Percentiles rank a stretch among this genome's conserved stretches.
These are phyloP conservation scores for Lippia alba DNA, from an alignment of 305 asterid species.

Conservation along the genomic window DNA sequence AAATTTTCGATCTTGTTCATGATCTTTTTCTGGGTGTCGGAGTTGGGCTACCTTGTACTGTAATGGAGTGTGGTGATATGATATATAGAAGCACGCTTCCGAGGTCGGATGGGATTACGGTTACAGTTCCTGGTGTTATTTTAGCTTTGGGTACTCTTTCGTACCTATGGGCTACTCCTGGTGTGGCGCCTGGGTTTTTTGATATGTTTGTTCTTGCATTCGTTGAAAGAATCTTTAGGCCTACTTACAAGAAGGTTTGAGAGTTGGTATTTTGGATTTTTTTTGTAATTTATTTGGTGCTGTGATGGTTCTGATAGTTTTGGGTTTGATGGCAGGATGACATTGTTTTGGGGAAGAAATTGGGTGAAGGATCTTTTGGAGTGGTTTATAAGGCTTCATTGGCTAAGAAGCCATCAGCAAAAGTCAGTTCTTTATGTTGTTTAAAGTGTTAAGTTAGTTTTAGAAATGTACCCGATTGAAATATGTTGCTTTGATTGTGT, in stretches of 20 bases:
- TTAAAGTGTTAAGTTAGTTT: neutral
- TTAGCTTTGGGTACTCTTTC: conserved; percentile 87
- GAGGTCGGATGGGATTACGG: conserved; percentile 63
- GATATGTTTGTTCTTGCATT: conserved; percentile 98
- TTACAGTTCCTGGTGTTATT: conserved; percentile 84
- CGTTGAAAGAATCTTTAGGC: conserved; percentile 78
- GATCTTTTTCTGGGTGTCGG: conserved; percentile 89
- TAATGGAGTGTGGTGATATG: conserved; percentile 95
- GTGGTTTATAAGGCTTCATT: conserved; percentile 76
- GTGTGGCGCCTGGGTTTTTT: conserved; percentile 96
- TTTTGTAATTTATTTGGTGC: neutral
- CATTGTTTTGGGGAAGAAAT: conserved; percentile 87
- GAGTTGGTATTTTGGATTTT: neutral
- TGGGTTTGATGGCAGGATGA: conserved; percentile 66
- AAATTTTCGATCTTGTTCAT: conserved; percentile 48
- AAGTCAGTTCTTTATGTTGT: conserved; percentile 46
- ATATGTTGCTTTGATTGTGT: conserved; percentile 16
- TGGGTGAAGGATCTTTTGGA: conserved; percentile 96
- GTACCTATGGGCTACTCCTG: conserved; percentile 98
- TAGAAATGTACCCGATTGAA: conserved; percentile 10
- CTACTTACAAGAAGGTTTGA: conserved; percentile 77
- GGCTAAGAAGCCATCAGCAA: conserved; percentile 62
- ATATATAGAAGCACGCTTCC: conserved; percentile 95
- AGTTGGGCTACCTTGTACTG: conserved; percentile 98
- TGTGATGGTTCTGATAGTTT: conserved; percentile 29